A percentile compares a stretch with the other conserved stretches of the same genome.
phyloP scores from a whole-genome alignment of 306 rosid genomes.

The Rosa multiflora region DNA sequence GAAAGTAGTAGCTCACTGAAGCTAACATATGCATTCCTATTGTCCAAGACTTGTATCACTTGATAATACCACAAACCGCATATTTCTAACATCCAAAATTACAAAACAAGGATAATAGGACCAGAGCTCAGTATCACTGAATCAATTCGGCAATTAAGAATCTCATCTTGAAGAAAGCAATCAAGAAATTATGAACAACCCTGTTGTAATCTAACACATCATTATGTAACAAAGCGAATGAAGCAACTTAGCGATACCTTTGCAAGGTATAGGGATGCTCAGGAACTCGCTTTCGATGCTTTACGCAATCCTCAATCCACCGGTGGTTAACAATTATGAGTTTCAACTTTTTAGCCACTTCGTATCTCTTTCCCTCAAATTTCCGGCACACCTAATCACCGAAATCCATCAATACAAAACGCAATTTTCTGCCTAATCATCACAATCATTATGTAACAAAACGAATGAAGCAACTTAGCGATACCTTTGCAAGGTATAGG shows the following conservation, averaged over 20 bases:
- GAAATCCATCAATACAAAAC: background rate
- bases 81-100: background rate
- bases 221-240: background rate
- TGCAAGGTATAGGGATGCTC: conserved; percentile 56
- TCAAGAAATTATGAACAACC: background rate
- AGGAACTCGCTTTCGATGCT: conserved; percentile 64
- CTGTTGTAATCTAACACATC: background rate
- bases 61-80: background rate
- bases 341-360: conserved; percentile 66
- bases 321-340: conserved; percentile 61
- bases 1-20: background rate
- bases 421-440: background rate
- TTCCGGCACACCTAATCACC: conserved; percentile 68
- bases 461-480: background rate
- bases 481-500: conserved; percentile 67
- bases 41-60: background rate
- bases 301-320: conserved; percentile 88
- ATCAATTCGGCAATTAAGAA: no score
- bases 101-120: background rate
- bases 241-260: conserved; percentile 46
- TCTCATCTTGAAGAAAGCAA: background rate
- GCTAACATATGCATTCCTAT: background rate
- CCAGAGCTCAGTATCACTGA: background rate
- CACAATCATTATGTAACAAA: background rate
- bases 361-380: conserved; percentile 65